Base-by-base conservation (phyloP, 2,329 filamentous ascomycete species). In the Alternaria gansuensis region DNA sequence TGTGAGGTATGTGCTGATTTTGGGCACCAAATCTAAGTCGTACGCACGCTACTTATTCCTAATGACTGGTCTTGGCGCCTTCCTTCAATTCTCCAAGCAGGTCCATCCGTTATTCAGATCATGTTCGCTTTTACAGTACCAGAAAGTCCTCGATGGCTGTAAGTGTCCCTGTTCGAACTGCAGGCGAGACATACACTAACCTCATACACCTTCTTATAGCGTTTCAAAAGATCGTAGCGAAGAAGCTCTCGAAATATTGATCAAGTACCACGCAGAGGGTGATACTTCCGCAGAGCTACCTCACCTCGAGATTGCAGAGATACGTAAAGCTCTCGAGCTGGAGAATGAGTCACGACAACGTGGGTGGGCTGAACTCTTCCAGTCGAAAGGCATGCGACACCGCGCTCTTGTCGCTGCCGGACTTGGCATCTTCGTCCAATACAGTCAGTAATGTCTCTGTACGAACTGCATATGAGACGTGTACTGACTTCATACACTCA, bases 31-130 rank as follows among this genome's bases (percentile, higher is more conserved):
- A 33, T 17, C 3, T 21, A 23, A 48, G 86, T 87, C 33, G 88
- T 87, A 80, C 87, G 85, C 31, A 90, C 88, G 1, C 79, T 84
- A 24, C 78, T 82, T 34, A 84, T 90, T 58, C 70, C 78, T 8
- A 83, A 75, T 62, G 80, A 89, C 67, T 90, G 88, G 88, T 86
- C 85, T 3, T 91, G 88, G 88, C 82, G 87, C 49, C 85, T 85
- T 36, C 87, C 89, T 50, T 86, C 85, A 8, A 79, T 90, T n/a
- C 78, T 90, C 11, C 88, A 90, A 77, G 82, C 84, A 31, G 71
- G 86, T 0, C 87, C 87, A 0, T 88, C 88, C 0, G 60, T 87
- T 3, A 79, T 90, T 54, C 88, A 90, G 77, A 79, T 90, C 29
- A 54, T 75, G 3, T 88, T 88, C 65, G 87, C 91, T 69, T 90